Conservation (phyloP, 192 early-diverging fungal species). For the Coemansia asiatica region DNA sequence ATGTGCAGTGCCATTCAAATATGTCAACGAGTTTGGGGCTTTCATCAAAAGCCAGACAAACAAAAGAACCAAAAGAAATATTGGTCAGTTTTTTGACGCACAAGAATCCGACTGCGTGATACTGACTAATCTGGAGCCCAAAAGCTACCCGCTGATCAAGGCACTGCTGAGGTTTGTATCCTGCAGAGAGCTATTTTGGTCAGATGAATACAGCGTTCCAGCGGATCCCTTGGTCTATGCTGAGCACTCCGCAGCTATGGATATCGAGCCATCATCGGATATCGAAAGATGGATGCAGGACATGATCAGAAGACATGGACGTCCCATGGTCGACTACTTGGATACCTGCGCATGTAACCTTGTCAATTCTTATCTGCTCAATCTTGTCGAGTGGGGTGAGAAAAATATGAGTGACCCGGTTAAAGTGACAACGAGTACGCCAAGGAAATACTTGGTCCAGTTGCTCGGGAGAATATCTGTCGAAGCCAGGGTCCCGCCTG, state of each 20-base stretch:
- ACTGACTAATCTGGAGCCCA: not conserved
- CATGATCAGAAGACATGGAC: slow-evolving; percentile 1
- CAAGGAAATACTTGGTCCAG: too few relatives aligned
- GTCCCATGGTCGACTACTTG: not conserved
- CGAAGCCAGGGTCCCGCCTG: too few relatives aligned
- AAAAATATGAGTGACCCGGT: too few relatives aligned
- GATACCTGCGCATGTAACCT: not conserved
- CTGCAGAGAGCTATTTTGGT: not conserved
- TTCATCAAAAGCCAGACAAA: slow-evolving; percentile 1
- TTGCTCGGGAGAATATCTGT: too few relatives aligned
- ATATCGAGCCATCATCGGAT: not conserved
- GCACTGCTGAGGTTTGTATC: not conserved
- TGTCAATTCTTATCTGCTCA: slow-evolving; percentile 13
- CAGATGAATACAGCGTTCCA: not conserved
- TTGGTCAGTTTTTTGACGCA: not conserved
- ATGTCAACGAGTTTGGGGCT: slow-evolving; percentile 1
- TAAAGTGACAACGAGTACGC: too few relatives aligned
- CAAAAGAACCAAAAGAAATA: not conserved
- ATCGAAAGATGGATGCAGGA: not conserved
- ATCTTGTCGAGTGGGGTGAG: too few relatives aligned
- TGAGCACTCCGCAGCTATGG: not conserved
- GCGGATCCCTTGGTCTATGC: not conserved
- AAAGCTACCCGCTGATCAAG: slow-evolving; percentile 2
- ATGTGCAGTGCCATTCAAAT: not conserved
- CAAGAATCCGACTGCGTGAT: not conserved